Evolutionary conservation across 306 rosid species (phyloP).

Genomic region (Ochetophila trinervis): DNA sequence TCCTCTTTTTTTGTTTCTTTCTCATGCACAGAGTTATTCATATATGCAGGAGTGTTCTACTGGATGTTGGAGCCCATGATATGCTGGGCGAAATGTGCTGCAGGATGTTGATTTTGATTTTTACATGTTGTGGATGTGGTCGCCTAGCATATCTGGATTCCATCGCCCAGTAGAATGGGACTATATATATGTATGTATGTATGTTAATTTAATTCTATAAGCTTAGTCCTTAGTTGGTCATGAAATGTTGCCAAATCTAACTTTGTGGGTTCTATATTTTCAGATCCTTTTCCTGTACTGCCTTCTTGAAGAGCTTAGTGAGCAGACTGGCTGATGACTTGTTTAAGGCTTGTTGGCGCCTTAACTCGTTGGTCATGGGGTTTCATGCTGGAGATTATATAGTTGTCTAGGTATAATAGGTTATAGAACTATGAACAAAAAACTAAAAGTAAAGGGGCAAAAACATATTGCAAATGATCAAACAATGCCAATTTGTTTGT

Average conservation of each 20-base stretch:
- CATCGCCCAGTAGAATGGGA: too few species aligned
- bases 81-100: too few species aligned
- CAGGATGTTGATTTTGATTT: too few species aligned
- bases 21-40: not conserved
- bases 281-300: not conserved
- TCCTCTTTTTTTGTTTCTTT: not conserved
- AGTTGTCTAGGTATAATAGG: not conserved
- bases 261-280: not conserved
- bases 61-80: too few species aligned
- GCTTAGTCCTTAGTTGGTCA: not conserved
- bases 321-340: not conserved
- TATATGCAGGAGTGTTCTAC: too few species aligned
- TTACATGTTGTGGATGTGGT: too few species aligned
- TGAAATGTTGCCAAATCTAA: not conserved
- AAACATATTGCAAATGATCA: not conserved
- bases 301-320: not conserved
- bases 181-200: too few species aligned
- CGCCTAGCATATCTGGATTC: too few species aligned
- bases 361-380: not conserved
- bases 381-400: not conserved
- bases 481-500: not conserved
- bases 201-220: not conserved
- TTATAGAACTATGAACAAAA: not conserved
- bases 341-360: not conserved
- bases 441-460: not conserved